Conservation (phyloP, 225 moss, liverwort and hornwort species). For the Pseudisothecium myosuroides region DNA sequence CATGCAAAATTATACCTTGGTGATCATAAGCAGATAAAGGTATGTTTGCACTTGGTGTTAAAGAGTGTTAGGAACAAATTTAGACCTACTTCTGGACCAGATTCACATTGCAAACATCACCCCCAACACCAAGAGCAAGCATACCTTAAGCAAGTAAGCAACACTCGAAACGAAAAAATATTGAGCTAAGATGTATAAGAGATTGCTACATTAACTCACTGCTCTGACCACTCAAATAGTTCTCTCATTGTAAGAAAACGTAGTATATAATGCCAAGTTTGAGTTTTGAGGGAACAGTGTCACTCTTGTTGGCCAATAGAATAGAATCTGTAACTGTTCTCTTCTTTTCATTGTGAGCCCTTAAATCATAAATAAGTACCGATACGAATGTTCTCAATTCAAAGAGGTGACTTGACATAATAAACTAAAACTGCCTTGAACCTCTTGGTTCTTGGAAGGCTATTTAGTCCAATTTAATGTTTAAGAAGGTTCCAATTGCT, state of each 20-base stretch:
- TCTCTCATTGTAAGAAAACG: neutral
- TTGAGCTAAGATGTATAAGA: neutral
- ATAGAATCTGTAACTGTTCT: neutral
- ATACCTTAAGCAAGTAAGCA: neutral
- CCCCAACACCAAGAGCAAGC: too few relatives aligned
- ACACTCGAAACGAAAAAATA: neutral
- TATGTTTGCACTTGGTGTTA: too few relatives aligned
- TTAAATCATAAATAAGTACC: neutral
- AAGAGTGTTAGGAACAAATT: too few relatives aligned
- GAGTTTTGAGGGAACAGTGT: neutral
- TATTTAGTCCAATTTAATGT: neutral
- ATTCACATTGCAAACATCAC: too few relatives aligned
- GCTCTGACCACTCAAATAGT: neutral
- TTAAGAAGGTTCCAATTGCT: neutral
- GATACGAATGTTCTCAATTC: neutral
- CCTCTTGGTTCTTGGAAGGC: neutral
- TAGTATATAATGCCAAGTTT: neutral
- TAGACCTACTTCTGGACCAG: too few relatives aligned
- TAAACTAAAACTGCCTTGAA: neutral
- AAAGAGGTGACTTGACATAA: neutral
- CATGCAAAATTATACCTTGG: too few relatives aligned
- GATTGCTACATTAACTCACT: neutral
- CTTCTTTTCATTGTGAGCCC: neutral
- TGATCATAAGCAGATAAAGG: neutral
- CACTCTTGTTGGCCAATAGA: neutral